Conservation (phyloP, 2,329 filamentous ascomycete genomes). For the Hirsutella rhossiliensis region DNA sequence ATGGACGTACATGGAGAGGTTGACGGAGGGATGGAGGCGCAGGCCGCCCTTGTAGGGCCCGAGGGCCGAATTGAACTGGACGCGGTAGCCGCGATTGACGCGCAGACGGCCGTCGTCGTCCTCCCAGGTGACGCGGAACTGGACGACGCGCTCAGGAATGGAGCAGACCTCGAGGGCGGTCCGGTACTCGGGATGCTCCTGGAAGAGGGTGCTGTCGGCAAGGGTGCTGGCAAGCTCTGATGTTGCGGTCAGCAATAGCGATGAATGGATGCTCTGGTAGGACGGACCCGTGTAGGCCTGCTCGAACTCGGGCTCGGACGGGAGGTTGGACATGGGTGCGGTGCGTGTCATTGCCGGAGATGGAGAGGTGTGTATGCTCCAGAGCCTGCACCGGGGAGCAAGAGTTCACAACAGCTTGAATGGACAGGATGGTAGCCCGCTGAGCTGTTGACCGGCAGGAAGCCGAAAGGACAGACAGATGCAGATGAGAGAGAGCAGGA, state of each 20-base stretch:
- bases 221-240: slow-evolving; percentile 88
- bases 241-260: slow-evolving; percentile 2
- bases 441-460: too few relatives aligned
- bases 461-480: too few relatives aligned
- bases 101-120: slow-evolving; percentile 81
- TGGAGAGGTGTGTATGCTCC: too few relatives aligned
- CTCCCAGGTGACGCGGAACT: slow-evolving; percentile 97
- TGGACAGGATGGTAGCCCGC: too few relatives aligned
- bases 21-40: slow-evolving; percentile 85
- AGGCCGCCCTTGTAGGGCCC: slow-evolving; percentile 98
- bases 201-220: slow-evolving; percentile 84
- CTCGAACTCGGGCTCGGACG: slow-evolving; percentile 91
- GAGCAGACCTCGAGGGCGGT: slow-evolving; percentile 79
- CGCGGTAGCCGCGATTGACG: slow-evolving; percentile 90
- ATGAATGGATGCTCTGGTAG: slow-evolving; percentile 2
- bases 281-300: slow-evolving; percentile 85
- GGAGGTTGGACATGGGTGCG: slow-evolving; percentile 65
- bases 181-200: slow-evolving; percentile 89
- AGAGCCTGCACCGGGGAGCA: too few relatives aligned
- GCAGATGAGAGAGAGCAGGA: too few relatives aligned
- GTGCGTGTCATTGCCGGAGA: slow-evolving; percentile 2
- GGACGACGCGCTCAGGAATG: slow-evolving; percentile 88
- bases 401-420: too few relatives aligned
- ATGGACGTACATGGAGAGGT: slow-evolving; percentile 50
- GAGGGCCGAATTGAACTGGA: slow-evolving; percentile 96